A percentile compares a stretch with the other conserved stretches of the same genome.
Evolutionary conservation across 768 basidiomycete genomes (phyloP).

Genomic region (Rhizopogon salebrosus): DNA sequence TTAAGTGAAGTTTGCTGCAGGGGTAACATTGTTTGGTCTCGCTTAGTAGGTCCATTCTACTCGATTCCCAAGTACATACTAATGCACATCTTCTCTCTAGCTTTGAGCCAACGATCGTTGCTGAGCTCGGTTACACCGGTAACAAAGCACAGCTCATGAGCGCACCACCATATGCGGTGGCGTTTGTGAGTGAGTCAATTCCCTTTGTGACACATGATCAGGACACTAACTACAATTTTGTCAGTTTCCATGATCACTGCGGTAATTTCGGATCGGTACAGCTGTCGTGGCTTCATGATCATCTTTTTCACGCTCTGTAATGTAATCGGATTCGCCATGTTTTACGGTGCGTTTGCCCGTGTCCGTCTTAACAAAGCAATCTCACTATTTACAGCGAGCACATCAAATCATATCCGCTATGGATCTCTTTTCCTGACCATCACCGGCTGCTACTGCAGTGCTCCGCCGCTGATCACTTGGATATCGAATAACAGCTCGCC

Average conservation of each 20-base stretch:
- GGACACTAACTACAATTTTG: neutral
- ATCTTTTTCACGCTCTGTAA: constrained; percentile 40
- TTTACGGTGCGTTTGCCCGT: constrained; percentile 37
- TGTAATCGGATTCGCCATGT: constrained; percentile 50
- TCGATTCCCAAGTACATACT: constrained; percentile 37
- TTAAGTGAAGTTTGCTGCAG: constrained; percentile 7
- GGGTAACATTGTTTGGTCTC: constrained; percentile 11
- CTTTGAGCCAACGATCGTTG: constrained; percentile 71
- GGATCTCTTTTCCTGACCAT: constrained; percentile 53
- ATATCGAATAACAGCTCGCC: constrained; percentile 57
- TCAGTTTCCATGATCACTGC: constrained; percentile 36
- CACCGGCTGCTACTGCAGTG: constrained; percentile 46
- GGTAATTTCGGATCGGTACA: constrained; percentile 48
- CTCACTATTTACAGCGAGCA: constrained; percentile 11
- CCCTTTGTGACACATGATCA: neutral
- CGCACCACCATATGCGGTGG: constrained; percentile 49
- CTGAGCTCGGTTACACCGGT: constrained; percentile 50
- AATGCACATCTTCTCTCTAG: constrained; percentile 39
- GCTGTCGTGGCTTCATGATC: constrained; percentile 41
- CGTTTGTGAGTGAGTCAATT: constrained; percentile 39
- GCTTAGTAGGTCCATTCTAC: constrained; percentile 16
- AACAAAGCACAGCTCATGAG: constrained; percentile 57
- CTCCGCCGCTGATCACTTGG: constrained; percentile 55
- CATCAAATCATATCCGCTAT: constrained; percentile 40
- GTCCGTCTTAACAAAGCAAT: neutral